These are phyloP conservation scores for Neonectria magnoliae DNA, from an alignment of 2,329 filamentous ascomycete genomes.

Conservation along the genomic window DNA sequence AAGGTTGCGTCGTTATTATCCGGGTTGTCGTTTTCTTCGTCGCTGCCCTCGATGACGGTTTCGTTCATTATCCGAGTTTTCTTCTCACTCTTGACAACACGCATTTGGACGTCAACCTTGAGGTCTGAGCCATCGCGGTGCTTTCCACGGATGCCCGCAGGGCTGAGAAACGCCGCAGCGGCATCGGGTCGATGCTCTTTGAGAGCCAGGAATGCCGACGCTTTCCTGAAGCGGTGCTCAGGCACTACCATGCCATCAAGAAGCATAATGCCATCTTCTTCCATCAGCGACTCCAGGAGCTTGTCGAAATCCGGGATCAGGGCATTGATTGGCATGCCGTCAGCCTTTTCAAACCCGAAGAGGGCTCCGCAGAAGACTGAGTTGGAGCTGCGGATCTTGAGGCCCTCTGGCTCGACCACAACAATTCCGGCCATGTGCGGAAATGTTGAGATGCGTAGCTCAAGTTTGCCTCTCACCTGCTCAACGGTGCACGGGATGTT, in stretches of 20 bases:
- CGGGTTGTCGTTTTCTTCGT: constrained; percentile 59
- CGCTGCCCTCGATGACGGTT: constrained; percentile 70
- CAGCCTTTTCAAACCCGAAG: constrained; percentile 87
- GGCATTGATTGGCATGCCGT: constrained; percentile 81
- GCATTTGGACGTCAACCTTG: constrained; percentile 95
- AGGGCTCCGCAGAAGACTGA: constrained; percentile 92
- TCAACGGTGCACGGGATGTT: constrained; percentile 88
- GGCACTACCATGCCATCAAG: constrained; percentile 96
- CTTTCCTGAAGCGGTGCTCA: constrained; percentile 93
- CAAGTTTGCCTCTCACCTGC: constrained; percentile 72
- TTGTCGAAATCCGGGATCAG: constrained; percentile 89
- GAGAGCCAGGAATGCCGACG: constrained; percentile 83
- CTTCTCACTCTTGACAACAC: constrained; percentile 90
- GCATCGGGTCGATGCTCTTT: constrained; percentile 85
- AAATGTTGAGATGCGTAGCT: constrained; percentile 89
- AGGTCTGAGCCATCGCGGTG: constrained; percentile 93
- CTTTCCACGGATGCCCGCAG: constrained; percentile 83
- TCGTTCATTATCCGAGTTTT: constrained; percentile 69
- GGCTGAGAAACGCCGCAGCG: constrained; percentile 80
- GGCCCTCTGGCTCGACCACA: constrained; percentile 81
- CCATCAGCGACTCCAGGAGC: constrained; percentile 80
- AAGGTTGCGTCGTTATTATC: constrained; percentile 55
- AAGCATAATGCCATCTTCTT: constrained; percentile 85
- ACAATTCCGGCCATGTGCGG: constrained; percentile 98
- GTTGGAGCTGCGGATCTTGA: constrained; percentile 91